Base-by-base conservation (phyloP, 2,329 filamentous ascomycete genomes). In the Sarocladiaceae sp. region DNA sequence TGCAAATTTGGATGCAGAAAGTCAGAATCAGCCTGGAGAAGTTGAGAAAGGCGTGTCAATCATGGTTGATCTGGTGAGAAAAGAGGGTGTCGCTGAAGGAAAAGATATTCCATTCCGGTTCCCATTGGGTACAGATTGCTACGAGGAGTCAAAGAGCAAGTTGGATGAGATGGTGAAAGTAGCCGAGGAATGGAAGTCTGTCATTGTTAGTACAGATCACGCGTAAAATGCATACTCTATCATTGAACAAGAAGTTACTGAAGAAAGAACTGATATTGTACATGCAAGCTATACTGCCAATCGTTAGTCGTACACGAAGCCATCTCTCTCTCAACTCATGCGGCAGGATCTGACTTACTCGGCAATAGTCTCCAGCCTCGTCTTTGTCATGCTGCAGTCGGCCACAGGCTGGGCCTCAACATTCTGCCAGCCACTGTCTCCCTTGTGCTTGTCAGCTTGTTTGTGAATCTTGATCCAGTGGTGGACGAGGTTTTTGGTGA, bases 1-100 rank as follows among this genome's bases (percentile, higher is more conserved):
- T 17, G 22, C 39, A 18, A 26, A 29, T 1, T 33, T 55, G 1
- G 13, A 31, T 11, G 23, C 28, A 1, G 50, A 53, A 15, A 52
- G 51, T 18, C 36, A 36, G 22, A 37, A 47, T 5, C 51, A 55
- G 52, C 61, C 57, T 0, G 62, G 62, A 1, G 58, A 63, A 28
- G 44, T 60, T 1, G 52, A 31, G 8, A 63, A 59, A 46, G 56
- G 58, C 1, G 58, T 58, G 1, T 26, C 42, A 8, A 20, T 51
- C 23, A 59, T 65, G 6, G 57, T 60, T 3, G 62, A 63, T 35
- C 52, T 64, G 2, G 53, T 65, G 13, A 59, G 58, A 47, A 17
- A 53, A 3, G 59, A 63, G 36, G 59, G 60, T 0, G 33, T 55
- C 35, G 60, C 58, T 6, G 50, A 40, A 2, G 58, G 56, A 2